A percentile compares a stretch with the other conserved stretches of the same genome.
Conservation (phyloP, 129 eudicot genomes). For the Glebionis coronaria region DNA sequence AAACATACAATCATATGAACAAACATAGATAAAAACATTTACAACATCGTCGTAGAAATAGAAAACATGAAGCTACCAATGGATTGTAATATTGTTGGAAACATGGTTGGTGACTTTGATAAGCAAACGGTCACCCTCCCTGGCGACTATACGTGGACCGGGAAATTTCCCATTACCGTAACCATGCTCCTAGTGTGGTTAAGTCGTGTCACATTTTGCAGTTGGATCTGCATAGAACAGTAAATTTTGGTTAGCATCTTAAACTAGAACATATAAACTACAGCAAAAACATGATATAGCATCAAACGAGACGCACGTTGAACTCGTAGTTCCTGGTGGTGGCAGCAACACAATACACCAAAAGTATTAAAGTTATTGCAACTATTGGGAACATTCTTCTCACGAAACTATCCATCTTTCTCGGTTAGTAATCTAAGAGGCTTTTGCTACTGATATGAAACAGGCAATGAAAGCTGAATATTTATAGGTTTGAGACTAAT, state of each 20-base stretch:
- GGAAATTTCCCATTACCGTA: slow-evolving; percentile 26
- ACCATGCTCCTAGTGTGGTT: slow-evolving; percentile 34
- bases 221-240: not conserved
- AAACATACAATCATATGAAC: not conserved
- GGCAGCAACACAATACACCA: not conserved
- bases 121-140: slow-evolving; percentile 12
- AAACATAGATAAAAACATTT: not conserved
- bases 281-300: not conserved
- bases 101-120: slow-evolving; percentile 13
- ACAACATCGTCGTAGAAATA: not conserved
- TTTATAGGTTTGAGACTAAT: not conserved
- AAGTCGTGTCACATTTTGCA: slow-evolving; percentile 26
- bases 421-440: not conserved
- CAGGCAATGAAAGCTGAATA: slow-evolving; percentile 4
- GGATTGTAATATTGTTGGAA: slow-evolving; percentile 21
- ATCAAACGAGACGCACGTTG: slow-evolving; percentile 11
- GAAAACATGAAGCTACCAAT: slow-evolving; percentile 17
- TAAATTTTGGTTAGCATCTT: not conserved
- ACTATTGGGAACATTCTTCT: slow-evolving; percentile 3
- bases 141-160: slow-evolving; percentile 25
- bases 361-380: slow-evolving; percentile 8
- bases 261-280: not conserved
- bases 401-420: not conserved
- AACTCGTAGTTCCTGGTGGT: slow-evolving; percentile 15
- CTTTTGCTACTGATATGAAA: not conserved